Percentiles rank a stretch among this genome's conserved stretches.
phyloP scores from a whole-genome alignment of 257 asterid genomes.

The Primulina tabacum region DNA sequence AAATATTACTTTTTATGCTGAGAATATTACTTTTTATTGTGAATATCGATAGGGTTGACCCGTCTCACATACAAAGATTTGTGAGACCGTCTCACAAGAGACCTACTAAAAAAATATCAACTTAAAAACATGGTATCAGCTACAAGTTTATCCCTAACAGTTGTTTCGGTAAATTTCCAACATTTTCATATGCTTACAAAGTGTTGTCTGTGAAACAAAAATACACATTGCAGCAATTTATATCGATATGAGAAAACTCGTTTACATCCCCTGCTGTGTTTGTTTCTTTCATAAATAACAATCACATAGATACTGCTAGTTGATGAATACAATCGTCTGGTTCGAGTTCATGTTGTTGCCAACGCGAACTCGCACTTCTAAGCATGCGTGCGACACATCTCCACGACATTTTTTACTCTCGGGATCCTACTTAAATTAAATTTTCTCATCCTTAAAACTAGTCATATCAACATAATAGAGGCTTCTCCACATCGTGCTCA shows the following conservation, averaged over 20 bases:
- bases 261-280: background rate
- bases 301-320: background rate
- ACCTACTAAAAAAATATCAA: too few relatives aligned
- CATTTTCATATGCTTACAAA: too few relatives aligned
- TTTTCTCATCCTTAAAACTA: background rate
- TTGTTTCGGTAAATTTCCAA: too few relatives aligned
- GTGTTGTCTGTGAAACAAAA: too few relatives aligned
- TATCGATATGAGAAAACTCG: background rate
- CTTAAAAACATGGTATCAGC: background rate
- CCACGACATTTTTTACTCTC: too few relatives aligned
- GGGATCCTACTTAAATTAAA: too few relatives aligned
- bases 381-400: background rate
- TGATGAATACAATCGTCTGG: background rate
- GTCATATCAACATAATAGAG: constrained; percentile 53
- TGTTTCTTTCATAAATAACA: background rate
- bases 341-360: background rate
- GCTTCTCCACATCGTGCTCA: constrained; percentile 66
- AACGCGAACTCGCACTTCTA: background rate
- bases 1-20: too few relatives aligned
- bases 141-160: background rate
- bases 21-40: too few relatives aligned
- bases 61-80: too few relatives aligned
- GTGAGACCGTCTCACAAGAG: too few relatives aligned
- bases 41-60: too few relatives aligned
- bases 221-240: background rate